Evolutionary conservation across 306 rosid species (phyloP), one percentile per base, ranked within the genome.

Genomic region (Acacia acuminata): DNA sequence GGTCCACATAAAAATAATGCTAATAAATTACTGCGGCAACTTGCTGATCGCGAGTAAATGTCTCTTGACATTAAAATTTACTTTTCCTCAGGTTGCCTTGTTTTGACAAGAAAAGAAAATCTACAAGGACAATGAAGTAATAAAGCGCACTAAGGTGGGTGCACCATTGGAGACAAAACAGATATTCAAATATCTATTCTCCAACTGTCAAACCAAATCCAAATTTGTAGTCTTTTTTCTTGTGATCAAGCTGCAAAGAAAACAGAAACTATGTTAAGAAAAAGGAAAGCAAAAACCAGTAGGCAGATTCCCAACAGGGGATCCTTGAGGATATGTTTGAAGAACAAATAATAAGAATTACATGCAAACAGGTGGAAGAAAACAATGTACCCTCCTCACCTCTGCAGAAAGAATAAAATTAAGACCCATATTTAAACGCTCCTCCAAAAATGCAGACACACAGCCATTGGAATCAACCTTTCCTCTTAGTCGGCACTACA

Each of bases 181-280:
- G 25, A 67, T 30, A 47, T 69, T 82, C 77, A 77, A 73, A 25
- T 45, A 81, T 79, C 92, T 88, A 94, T 85, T 96, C 98, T 67
- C 99, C 99, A 66, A 96, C 97, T 17, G 94, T 94, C 92, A 96
- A 87, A 81, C 99, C 99, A 83, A 96, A 96, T 74, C 99, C 98
- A 64, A 96, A 94, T 86, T 96, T 96, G 96, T 93, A 96, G 88
- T 96, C 99, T 79, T 94, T 96, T 97, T 87, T 96, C 87, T 68
- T 90, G 86, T 94, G 96, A 82, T 96, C 99, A 78, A 93, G 90
- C 97, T 93, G 98, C 93, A 84, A 79, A 32, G 50, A 60, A 81
- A 8, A 79, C 16, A 79, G 30, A 63, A 69, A 69, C 12, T 56
- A 72, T 40, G 84, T 86, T 76, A 76, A 24, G 78, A 58, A 10